Base-by-base conservation (phyloP, 352 stramenopile genomes). In the Phytophthora hybrid region DNA sequence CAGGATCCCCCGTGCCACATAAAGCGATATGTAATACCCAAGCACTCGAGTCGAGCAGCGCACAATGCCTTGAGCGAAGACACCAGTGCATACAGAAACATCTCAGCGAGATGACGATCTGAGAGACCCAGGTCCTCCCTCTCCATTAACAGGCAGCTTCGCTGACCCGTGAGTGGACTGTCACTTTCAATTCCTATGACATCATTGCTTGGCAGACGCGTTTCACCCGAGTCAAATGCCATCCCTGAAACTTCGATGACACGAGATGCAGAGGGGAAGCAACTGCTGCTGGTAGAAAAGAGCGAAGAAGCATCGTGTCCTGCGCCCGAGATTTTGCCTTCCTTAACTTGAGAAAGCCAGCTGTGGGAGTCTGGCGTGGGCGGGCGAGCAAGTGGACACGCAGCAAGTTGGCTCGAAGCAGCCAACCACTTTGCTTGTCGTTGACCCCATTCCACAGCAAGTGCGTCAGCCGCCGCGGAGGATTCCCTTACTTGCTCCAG, bases 301-400 rank as follows among this genome's bases (percentile, higher is more conserved):
- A 76, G 37, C 13, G 61, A 69, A 49, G 71, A 85, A 16, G 79
- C 75, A 71, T 94, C 87, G 14, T 89, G 64, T 0, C 88, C 88
- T 26, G 85, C 85, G 29, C 88, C 87, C 1, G 88, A 94, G 4
- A 95, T 89, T 72, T 94, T 94, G 1, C 88, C 88, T 71, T 93
- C 85, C 47, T 83, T 85, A 0, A 95, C 80, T 69, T 95, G 88
- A 1, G 78, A 76, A 3, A 93, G 76, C 88, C 88, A 95, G 46
- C 88, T 95, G 53, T 93, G 87, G 3, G 89, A 74, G 51, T 95
- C 88, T 1, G 80, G 74, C 0, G 83, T 91, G 1, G 85, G 73
- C 6, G 80, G 52, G 23, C 78, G 79, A 29, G 74, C 74, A 53
- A 93, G 70, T 7, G 88, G 88, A 37, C 81, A 93, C 8, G 82